Percentiles rank a stretch among this genome's conserved stretches.
phyloP scores from a whole-genome alignment of 257 asterid genomes.

The Solanum chiquidenum region DNA sequence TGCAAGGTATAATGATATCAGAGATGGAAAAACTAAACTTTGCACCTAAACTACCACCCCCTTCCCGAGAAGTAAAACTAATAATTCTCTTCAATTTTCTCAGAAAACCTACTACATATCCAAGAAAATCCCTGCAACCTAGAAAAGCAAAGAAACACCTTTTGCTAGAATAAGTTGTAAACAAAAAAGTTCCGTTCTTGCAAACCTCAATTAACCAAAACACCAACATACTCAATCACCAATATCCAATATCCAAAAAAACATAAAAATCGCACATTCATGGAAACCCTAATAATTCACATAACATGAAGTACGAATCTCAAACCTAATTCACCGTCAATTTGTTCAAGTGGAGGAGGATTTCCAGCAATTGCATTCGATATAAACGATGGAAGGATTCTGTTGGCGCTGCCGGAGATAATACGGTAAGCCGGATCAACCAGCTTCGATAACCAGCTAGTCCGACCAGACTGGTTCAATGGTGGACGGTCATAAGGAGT shows the following conservation, averaged over 20 bases:
- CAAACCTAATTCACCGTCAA: background rate
- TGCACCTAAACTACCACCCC: background rate
- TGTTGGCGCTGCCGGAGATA: slow-evolving; percentile 24
- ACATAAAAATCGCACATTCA: background rate
- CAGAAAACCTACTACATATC: background rate
- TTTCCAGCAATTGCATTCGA: background rate
- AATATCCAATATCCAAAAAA: background rate
- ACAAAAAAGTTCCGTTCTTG: background rate
- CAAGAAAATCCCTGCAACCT: background rate
- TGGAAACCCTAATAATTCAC: background rate
- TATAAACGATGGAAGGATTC: slow-evolving; percentile 21
- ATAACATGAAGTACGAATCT: background rate
- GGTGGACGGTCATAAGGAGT: slow-evolving; percentile 33
- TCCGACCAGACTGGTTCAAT: background rate
- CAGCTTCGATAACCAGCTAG: slow-evolving; percentile 27
- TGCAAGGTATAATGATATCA: background rate
- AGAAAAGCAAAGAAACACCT: background rate
- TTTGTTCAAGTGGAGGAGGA: slow-evolving; percentile 3
- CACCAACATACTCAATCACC: background rate
- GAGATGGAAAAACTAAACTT: background rate
- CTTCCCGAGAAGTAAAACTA: background rate
- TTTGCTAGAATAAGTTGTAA: background rate
- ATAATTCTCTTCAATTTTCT: background rate
- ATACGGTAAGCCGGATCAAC: slow-evolving; percentile 42
- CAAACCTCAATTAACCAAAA: background rate